These are phyloP conservation scores for Pseudocercospora musae DNA, from an alignment of 2,329 filamentous ascomycete genomes.

Conservation along the genomic window DNA sequence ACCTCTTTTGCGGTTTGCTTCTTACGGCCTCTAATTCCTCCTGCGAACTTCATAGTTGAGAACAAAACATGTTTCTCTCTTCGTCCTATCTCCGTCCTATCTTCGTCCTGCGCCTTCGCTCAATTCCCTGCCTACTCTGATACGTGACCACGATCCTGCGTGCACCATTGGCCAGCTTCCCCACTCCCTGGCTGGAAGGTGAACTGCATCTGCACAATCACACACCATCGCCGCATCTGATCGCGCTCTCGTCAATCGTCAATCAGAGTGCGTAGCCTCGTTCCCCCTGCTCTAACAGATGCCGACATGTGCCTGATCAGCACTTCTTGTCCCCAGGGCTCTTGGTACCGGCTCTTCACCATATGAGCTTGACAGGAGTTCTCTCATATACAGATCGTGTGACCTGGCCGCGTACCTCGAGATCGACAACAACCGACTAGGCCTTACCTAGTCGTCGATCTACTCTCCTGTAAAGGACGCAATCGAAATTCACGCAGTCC, in stretches of 20 bases:
- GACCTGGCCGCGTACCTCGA: not conserved
- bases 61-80: not conserved
- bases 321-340: not conserved
- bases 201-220: not conserved
- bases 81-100: not conserved
- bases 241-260: slow-evolving; percentile 1
- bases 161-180: not conserved
- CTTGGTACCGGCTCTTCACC: not conserved
- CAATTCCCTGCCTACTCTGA: not conserved
- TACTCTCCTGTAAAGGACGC: not conserved
- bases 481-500: not conserved
- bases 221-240: not conserved
- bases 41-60: not conserved
- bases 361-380: not conserved
- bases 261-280: not conserved
- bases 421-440: not conserved
- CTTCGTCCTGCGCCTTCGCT: not conserved
- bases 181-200: not conserved
- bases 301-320: slow-evolving; percentile 3
- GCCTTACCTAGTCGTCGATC: not conserved
- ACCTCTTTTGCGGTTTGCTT: slow-evolving; percentile 3
- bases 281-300: not conserved
- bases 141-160: not conserved
- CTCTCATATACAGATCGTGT: not conserved
- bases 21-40: slow-evolving; percentile 1